Evolutionary conservation across 805 yeast genomes (phyloP).

Genomic region (Barnettozyma sucrosica): DNA sequence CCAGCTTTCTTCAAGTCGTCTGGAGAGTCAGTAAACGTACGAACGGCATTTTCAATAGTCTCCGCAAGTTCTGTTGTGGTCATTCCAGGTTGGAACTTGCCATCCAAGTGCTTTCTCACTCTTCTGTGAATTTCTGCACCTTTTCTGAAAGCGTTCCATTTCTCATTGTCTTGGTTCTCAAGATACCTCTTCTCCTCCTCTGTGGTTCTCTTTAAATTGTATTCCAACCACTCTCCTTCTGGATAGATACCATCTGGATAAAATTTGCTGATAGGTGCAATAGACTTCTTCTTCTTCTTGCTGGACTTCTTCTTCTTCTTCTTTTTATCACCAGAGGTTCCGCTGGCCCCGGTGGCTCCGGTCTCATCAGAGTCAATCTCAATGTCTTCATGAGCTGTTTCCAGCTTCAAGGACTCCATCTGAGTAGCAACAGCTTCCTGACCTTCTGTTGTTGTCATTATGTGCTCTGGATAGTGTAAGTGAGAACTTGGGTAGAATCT

Average conservation of each 20-base stretch:
- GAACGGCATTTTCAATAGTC: conserved; percentile 75
- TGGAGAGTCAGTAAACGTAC: conserved; percentile 57
- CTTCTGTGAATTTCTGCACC: conserved; percentile 96
- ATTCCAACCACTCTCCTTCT: conserved; percentile 83
- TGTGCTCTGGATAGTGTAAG: neutral
- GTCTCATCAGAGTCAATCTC: conserved; percentile 1
- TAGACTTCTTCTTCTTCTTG: conserved; percentile 47
- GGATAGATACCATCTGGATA: conserved; percentile 75
- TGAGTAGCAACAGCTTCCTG: neutral
- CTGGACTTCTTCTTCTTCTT: conserved; percentile 54
- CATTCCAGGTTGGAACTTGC: conserved; percentile 84
- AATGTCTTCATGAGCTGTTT: conserved; percentile 16
- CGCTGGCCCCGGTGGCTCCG: conserved; percentile 20
- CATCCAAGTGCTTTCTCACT: conserved; percentile 75
- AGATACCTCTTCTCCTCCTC: conserved; percentile 80
- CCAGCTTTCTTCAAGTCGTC: conserved; percentile 68
- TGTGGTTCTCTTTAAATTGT: conserved; percentile 69
- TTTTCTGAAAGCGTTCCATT: conserved; percentile 86
- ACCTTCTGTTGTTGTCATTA: neutral
- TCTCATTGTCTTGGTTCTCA: conserved; percentile 52
- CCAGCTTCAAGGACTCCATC: neutral
- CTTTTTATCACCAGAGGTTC: conserved; percentile 22
- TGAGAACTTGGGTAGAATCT: too few relatives aligned
- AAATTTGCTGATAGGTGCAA: conserved; percentile 57
- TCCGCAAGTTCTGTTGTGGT: conserved; percentile 86